These are phyloP conservation scores for Pseudogymnoascus destructans DNA, from an alignment of 2,329 filamentous ascomycete genomes.

Conservation along the genomic window DNA sequence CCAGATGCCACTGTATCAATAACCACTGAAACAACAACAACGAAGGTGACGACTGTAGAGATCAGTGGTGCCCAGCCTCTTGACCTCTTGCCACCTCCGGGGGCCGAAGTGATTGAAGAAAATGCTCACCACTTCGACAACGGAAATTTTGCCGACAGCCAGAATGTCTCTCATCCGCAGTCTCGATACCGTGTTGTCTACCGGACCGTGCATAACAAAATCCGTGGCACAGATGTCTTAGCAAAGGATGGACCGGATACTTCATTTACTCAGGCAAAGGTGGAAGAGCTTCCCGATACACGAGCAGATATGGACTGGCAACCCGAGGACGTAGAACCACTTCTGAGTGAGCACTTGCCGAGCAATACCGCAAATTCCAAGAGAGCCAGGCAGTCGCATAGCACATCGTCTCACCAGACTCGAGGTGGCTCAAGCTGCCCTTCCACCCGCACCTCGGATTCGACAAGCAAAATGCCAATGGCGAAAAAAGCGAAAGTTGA, in stretches of 20 bases:
- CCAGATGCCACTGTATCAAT: slow-evolving; percentile 46
- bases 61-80: slow-evolving; percentile 40
- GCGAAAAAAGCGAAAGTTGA: slow-evolving; percentile 24
- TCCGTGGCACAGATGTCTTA: slow-evolving; percentile 31
- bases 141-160: slow-evolving; percentile 15
- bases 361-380: slow-evolving; percentile 22
- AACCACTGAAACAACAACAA: slow-evolving; percentile 44
- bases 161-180: slow-evolving; percentile 14
- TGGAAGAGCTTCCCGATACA: slow-evolving; percentile 4
- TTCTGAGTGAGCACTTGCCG: neutral
- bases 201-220: slow-evolving; percentile 40
- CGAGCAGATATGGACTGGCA: neutral
- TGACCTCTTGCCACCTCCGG: slow-evolving; percentile 41
- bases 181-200: slow-evolving; percentile 37
- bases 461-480: slow-evolving; percentile 20
- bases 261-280: neutral
- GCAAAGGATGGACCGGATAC: slow-evolving; percentile 19
- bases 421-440: slow-evolving; percentile 16
- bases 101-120: slow-evolving; percentile 45
- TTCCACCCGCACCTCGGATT: slow-evolving; percentile 18
- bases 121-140: slow-evolving; percentile 21
- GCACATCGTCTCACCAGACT: neutral
- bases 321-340: neutral
- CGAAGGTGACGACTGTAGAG: slow-evolving; percentile 52
- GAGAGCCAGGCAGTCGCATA: slow-evolving; percentile 18